Conservation (phyloP, 2,329 filamentous ascomycete species). For the Aspergillus amoenus region DNA sequence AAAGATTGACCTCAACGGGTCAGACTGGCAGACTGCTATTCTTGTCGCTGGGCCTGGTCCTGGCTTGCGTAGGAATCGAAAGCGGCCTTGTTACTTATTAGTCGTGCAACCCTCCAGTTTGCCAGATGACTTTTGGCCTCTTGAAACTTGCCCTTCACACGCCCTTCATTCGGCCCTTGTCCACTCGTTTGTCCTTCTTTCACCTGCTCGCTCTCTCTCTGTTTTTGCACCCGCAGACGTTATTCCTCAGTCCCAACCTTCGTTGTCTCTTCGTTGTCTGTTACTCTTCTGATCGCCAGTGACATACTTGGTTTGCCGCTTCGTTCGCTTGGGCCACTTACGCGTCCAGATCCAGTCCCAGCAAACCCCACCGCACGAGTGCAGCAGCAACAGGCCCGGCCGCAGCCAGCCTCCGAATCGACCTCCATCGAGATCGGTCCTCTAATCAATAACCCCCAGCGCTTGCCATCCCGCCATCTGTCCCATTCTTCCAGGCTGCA, state of each 20-base stretch:
- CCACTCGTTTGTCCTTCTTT: constrained; percentile 4
- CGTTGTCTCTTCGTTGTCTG: not conserved
- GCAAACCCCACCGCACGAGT: constrained; percentile 27
- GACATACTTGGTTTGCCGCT: constrained; percentile 6
- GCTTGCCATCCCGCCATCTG: constrained; percentile 5
- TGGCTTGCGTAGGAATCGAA: constrained; percentile 3
- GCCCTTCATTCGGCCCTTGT: not conserved
- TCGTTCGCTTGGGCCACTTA: constrained; percentile 19
- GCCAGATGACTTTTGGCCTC: not conserved
- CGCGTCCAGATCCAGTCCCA: constrained; percentile 24
- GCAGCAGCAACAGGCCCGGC: constrained; percentile 8
- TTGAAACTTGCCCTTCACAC: not conserved
- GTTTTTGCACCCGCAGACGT: not conserved
- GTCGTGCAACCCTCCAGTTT: constrained; percentile 8
- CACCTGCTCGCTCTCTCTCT: not conserved
- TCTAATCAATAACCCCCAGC: constrained; percentile 10
- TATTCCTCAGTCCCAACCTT: not conserved
- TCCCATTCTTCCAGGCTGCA: constrained; percentile 11
- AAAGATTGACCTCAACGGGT: not conserved
- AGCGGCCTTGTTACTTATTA: constrained; percentile 8
- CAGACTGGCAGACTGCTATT: not conserved
- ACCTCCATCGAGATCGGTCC: constrained; percentile 13
- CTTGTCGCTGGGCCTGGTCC: not conserved
- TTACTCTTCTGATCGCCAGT: not conserved
- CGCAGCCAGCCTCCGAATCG: constrained; percentile 17